Conservation (phyloP, 2,329 filamentous ascomycete species). For the Epichloe coenophiala region DNA sequence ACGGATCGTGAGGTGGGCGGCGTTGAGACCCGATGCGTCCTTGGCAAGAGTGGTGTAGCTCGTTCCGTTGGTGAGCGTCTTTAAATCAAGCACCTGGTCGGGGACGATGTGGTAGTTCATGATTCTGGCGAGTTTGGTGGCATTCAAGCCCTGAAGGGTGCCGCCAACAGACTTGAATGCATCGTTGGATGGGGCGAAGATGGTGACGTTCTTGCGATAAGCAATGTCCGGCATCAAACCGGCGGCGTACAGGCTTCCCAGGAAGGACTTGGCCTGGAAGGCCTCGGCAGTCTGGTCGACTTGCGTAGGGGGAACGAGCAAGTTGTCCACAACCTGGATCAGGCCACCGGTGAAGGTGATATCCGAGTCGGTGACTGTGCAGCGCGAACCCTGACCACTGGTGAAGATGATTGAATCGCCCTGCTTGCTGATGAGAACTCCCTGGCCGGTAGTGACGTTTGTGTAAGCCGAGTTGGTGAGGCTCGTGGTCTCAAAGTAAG, state of each 20-base stretch:
- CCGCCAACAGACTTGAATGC: constrained; percentile 46
- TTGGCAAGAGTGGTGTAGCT: constrained; percentile 21
- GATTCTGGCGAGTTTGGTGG: constrained; percentile 34
- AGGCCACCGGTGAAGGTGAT: constrained; percentile 34
- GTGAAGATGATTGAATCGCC: constrained; percentile 32
- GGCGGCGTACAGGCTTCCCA: constrained; percentile 19
- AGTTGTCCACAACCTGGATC: constrained; percentile 37
- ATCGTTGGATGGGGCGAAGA: constrained; percentile 49
- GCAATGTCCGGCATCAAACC: constrained; percentile 27
- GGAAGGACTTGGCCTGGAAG: constrained; percentile 28
- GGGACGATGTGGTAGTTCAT: constrained; percentile 53
- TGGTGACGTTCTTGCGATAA: constrained; percentile 33
- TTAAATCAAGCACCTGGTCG: constrained; percentile 38
- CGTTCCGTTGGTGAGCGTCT: constrained; percentile 20
- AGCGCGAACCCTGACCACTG: constrained; percentile 32
- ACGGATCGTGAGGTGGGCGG: constrained; percentile 20
- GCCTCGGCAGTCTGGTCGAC: constrained; percentile 37
- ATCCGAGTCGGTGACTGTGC: constrained; percentile 28
- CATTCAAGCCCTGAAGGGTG: constrained; percentile 31
- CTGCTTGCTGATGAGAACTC: constrained; percentile 31
- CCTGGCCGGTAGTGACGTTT: constrained; percentile 36
- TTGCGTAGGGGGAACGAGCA: constrained; percentile 33
- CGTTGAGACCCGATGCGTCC: constrained; percentile 27
- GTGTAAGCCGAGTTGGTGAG: constrained; percentile 28
- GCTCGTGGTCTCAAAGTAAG: constrained; percentile 29